phyloP scores from a whole-genome alignment of 1,139 yeast species.

The Nadsonia starkeyi-henricii region DNA sequence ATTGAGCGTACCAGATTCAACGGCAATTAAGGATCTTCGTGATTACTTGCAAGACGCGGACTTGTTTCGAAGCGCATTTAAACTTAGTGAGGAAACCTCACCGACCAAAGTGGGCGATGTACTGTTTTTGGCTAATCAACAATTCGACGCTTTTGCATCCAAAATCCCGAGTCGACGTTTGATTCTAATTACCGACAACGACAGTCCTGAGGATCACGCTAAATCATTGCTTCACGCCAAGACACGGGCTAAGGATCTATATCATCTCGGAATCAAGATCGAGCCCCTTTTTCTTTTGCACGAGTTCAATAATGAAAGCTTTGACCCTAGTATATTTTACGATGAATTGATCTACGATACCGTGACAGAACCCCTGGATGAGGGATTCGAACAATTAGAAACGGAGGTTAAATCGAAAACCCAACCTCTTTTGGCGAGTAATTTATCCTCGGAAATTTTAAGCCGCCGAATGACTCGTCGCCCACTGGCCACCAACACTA shows the following conservation, averaged over 20 bases:
- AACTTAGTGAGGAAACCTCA: not conserved
- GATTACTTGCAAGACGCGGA: constrained; percentile 15
- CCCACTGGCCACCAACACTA: not conserved
- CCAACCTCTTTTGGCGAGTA: not conserved
- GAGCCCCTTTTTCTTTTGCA: constrained; percentile 50
- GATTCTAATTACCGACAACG: constrained; percentile 48
- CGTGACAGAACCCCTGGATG: not conserved
- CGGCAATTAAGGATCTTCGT: constrained; percentile 16
- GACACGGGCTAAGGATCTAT: constrained; percentile 37
- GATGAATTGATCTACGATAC: constrained; percentile 27
- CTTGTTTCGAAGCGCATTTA: constrained; percentile 5
- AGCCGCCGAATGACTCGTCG: not conserved
- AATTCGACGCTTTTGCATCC: constrained; percentile 14
- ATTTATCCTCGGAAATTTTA: not conserved
- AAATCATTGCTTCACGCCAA: constrained; percentile 32
- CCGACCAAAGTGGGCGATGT: constrained; percentile 14
- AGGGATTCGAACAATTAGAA: not conserved
- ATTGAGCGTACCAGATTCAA: constrained; percentile 21
- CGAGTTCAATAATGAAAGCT: constrained; percentile 20
- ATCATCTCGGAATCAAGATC: constrained; percentile 37
- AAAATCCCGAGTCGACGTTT: constrained; percentile 21
- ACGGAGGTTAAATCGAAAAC: not conserved
- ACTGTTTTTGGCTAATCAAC: constrained; percentile 18
- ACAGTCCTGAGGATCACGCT: constrained; percentile 27
- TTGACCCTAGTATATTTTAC: constrained; percentile 41